Percentiles rank a stretch among this genome's conserved stretches.
These are phyloP conservation scores for Zelonia costaricensis DNA, from an alignment of 208 protist genomes.

Conservation along the genomic window DNA sequence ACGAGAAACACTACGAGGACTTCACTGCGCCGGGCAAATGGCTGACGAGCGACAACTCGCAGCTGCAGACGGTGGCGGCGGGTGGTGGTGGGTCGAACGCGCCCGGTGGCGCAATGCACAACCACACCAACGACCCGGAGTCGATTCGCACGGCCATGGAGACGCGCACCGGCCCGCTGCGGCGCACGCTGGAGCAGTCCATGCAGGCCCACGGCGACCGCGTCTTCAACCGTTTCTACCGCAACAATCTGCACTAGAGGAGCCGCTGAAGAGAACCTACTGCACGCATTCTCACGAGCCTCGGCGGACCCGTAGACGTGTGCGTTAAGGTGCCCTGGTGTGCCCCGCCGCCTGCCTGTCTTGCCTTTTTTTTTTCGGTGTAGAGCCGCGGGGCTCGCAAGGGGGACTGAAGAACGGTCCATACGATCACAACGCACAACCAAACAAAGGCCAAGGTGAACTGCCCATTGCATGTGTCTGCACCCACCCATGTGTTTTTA, in stretches of 20 bases:
- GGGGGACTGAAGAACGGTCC: too few species aligned
- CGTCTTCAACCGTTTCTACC: slow-evolving; percentile 83
- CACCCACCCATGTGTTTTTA: too few species aligned
- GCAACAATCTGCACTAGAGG: slow-evolving; percentile 76
- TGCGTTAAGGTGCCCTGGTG: too few species aligned
- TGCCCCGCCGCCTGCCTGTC: too few species aligned
- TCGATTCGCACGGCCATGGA: slow-evolving; percentile 61
- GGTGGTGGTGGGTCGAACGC: slow-evolving; percentile 64
- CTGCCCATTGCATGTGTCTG: too few species aligned
- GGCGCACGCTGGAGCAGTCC: slow-evolving; percentile 48
- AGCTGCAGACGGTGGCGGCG: slow-evolving; percentile 76
- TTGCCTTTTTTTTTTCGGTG: too few species aligned
- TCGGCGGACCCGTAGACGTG: too few species aligned
- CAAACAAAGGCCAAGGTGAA: too few species aligned
- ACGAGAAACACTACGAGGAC: slow-evolving; percentile 90
- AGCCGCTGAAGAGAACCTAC: too few species aligned
- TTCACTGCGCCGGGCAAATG: slow-evolving; percentile 79
- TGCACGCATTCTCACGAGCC: not conserved
- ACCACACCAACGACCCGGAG: slow-evolving; percentile 48
- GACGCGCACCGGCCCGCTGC: slow-evolving; percentile 67
- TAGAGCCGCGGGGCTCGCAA: too few species aligned
- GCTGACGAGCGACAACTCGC: slow-evolving; percentile 77
- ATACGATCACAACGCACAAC: too few species aligned
- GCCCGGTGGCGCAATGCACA: slow-evolving; percentile 70
- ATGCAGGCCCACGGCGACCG: slow-evolving; percentile 83